Evolutionary conservation across 2,329 filamentous ascomycete genomes (phyloP).

Genomic region (Penicillium italicum): DNA sequence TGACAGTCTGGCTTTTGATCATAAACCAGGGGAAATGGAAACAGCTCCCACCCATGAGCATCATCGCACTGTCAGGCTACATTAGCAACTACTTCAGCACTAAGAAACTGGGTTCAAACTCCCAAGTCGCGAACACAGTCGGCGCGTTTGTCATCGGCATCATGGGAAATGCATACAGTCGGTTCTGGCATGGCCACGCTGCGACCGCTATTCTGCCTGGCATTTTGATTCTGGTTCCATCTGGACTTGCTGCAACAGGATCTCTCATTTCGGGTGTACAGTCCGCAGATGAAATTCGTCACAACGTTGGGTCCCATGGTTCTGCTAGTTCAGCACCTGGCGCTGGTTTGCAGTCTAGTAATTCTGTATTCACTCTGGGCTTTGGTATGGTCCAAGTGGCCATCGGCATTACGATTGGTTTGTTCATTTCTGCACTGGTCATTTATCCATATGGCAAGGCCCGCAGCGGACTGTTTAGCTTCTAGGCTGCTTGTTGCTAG

Average conservation of each 20-base stretch:
- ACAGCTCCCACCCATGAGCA: constrained; percentile 70
- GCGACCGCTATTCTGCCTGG: constrained; percentile 80
- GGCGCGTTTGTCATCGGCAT: constrained; percentile 72
- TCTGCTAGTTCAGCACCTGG: constrained; percentile 12
- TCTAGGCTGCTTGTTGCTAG: constrained; percentile 12
- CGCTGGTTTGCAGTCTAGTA: constrained; percentile 15
- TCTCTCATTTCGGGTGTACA: constrained; percentile 55
- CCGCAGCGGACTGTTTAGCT: constrained; percentile 42
- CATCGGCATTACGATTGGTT: constrained; percentile 42
- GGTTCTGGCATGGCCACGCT: constrained; percentile 68
- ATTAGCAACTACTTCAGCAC: constrained; percentile 50
- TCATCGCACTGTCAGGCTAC: constrained; percentile 70
- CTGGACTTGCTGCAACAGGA: constrained; percentile 55
- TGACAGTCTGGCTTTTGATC: constrained; percentile 69
- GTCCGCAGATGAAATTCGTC: constrained; percentile 52
- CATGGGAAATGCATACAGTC: constrained; percentile 72
- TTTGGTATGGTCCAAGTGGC: constrained; percentile 44
- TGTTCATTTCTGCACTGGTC: constrained; percentile 41
- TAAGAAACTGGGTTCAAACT: constrained; percentile 62
- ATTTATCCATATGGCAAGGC: constrained; percentile 43
- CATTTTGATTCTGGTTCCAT: constrained; percentile 68
- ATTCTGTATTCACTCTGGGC: constrained; percentile 33
- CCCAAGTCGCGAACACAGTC: constrained; percentile 71
- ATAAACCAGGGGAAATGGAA: constrained; percentile 79
- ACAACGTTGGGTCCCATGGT: constrained; percentile 19